Conservation (phyloP, 2,329 filamentous ascomycete genomes). For the Venturia aucupariae region DNA sequence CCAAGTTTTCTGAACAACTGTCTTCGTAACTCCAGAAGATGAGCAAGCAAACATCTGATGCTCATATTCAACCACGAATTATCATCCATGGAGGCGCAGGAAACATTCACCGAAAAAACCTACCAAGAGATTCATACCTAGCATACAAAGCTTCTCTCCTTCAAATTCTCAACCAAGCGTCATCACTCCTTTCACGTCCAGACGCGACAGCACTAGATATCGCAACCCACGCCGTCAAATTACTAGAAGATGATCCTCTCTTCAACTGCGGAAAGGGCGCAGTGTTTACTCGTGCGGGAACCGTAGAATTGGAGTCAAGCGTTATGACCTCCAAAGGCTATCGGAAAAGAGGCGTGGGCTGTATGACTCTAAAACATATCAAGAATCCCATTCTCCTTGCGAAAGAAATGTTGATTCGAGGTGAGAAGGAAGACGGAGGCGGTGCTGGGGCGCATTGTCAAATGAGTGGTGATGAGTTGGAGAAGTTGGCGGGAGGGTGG, state of each 20-base stretch:
- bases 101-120: constrained; percentile 34
- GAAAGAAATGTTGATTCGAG: constrained; percentile 57
- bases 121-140: constrained; percentile 28
- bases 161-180: constrained; percentile 24
- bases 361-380: constrained; percentile 64
- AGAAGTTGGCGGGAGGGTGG: constrained; percentile 58
- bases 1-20: neutral
- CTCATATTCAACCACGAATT: constrained; percentile 29
- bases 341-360: constrained; percentile 68
- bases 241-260: constrained; percentile 69
- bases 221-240: constrained; percentile 63
- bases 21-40: neutral
- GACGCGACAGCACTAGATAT: constrained; percentile 57
- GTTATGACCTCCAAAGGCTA: constrained; percentile 70
- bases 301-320: constrained; percentile 77
- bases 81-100: constrained; percentile 42
- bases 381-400: constrained; percentile 73
- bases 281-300: constrained; percentile 75
- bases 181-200: constrained; percentile 24
- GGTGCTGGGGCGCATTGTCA: constrained; percentile 62
- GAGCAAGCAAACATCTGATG: neutral
- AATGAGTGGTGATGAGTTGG: constrained; percentile 57
- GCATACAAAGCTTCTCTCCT: constrained; percentile 32
- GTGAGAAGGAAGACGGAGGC: constrained; percentile 50
- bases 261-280: constrained; percentile 81